phyloP scores from a whole-genome alignment of 192 early-diverging fungal genomes.

The Linnemannia exigua region DNA sequence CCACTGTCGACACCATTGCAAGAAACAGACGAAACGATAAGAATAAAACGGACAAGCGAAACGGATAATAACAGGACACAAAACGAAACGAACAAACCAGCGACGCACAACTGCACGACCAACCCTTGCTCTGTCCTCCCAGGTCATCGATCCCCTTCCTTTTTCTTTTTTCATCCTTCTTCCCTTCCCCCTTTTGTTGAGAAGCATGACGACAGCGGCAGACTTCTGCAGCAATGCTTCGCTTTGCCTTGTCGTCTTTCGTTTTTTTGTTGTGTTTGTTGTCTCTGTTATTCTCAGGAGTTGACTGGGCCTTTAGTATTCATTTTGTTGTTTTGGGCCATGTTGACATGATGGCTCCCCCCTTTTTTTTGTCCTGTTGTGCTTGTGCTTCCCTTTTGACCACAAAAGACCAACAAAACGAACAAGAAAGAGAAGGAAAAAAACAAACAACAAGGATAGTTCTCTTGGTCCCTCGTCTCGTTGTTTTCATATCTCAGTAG shows the following conservation, averaged over 20 bases:
- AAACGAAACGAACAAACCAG: neutral
- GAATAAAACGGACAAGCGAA: neutral
- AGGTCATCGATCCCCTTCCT: conserved; percentile 6
- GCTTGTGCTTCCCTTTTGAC: neutral
- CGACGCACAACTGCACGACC: neutral
- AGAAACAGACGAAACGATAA: neutral
- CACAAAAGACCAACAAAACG: neutral
- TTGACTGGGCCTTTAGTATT: neutral
- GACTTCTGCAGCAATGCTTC: conserved; percentile 13
- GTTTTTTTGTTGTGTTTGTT: neutral
- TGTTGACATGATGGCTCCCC: neutral
- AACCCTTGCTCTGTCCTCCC: neutral
- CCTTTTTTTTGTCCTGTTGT: neutral
- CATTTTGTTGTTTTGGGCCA: neutral
- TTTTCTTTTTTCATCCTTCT: neutral
- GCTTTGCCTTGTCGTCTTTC: conserved; percentile 12
- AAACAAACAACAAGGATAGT: neutral
- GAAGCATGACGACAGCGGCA: conserved; percentile 10
- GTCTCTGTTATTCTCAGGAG: neutral
- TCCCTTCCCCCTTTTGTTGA: neutral
- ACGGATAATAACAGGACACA: neutral
- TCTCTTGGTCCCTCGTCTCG: neutral
- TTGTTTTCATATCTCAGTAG: no score
- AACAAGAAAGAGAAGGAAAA: neutral
- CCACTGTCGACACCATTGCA: neutral